Percentiles rank a stretch among this genome's conserved stretches.
Conservation (phyloP, 2,329 filamentous ascomycete species). For the Penicillium sp. region DNA sequence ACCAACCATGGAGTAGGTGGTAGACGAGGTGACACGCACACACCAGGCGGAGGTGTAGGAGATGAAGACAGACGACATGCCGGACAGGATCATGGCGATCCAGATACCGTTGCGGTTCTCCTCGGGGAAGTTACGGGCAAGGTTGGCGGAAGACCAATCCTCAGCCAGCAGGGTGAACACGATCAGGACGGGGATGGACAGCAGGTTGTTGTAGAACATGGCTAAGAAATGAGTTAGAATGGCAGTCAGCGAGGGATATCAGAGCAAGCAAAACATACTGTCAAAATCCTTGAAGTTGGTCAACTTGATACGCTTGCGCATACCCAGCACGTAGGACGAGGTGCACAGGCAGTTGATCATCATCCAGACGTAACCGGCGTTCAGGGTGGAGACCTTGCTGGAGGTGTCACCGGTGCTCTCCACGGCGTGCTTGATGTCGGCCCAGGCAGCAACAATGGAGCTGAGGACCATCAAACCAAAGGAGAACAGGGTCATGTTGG, state of each 20-base stretch:
- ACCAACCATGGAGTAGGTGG: conserved; percentile 98
- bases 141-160: conserved; percentile 86
- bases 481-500: conserved; percentile 80
- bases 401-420: conserved; percentile 66
- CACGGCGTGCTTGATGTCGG: conserved; percentile 86
- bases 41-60: conserved; percentile 99
- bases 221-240: conserved; percentile 52
- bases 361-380: conserved; percentile 98
- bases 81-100: conserved; percentile 89
- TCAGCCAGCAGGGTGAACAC: conserved; percentile 78
- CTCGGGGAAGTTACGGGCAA: conserved; percentile 83
- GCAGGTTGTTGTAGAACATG: conserved; percentile 99
- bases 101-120: conserved; percentile 76
- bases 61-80: conserved; percentile 91
- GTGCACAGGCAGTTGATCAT: conserved; percentile 93
- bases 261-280: conserved; percentile 63
- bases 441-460: conserved; percentile 93
- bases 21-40: conserved; percentile 93
- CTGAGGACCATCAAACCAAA: conserved; percentile 97
- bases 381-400: conserved; percentile 80
- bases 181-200: conserved; percentile 90
- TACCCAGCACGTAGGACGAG: conserved; percentile 82
- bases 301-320: conserved; percentile 98
- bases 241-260: conserved; percentile 19
- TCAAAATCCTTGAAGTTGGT: conserved; percentile 99